These are phyloP conservation scores for Papiliotrema nemorosa DNA, from an alignment of 1,284 basidiomycete species.

Conservation along the genomic window DNA sequence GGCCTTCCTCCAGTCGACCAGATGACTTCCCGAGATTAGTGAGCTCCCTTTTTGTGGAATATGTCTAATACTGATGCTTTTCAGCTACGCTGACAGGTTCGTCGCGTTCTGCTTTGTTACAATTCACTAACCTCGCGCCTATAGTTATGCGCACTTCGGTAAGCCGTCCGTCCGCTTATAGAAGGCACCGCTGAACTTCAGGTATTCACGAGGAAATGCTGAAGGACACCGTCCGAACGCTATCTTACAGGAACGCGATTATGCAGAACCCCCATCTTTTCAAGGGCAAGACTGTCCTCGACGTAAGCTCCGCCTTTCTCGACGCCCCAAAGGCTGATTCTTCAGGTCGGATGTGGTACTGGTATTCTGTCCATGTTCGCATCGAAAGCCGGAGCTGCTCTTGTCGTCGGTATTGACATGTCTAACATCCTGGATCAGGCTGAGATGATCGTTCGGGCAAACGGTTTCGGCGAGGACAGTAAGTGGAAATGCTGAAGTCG, in stretches of 20 bases:
- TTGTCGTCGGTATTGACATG: slow-evolving; percentile 99
- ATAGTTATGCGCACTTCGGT: slow-evolving; percentile 92
- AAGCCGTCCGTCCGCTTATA: slow-evolving; percentile 34
- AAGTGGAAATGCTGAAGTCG: slow-evolving; percentile 44
- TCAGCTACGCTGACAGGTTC: slow-evolving; percentile 43
- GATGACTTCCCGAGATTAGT: slow-evolving; percentile 49
- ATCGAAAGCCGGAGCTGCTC: slow-evolving; percentile 92
- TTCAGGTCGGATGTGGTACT: slow-evolving; percentile 84
- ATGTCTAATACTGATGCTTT: slow-evolving; percentile 1
- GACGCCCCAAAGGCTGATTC: background rate
- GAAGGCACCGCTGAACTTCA: slow-evolving; percentile 42
- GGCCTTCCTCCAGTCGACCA: slow-evolving; percentile 36
- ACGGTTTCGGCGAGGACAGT: slow-evolving; percentile 88
- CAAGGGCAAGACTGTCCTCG: slow-evolving; percentile 92
- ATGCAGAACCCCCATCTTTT: slow-evolving; percentile 93
- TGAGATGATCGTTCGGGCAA: slow-evolving; percentile 91
- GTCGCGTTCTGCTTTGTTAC: background rate
- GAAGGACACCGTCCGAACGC: slow-evolving; percentile 93
- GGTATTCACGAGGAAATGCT: slow-evolving; percentile 99
- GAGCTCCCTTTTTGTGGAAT: slow-evolving; percentile 14
- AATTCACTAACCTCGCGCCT: slow-evolving; percentile 44
- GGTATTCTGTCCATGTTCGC: slow-evolving; percentile 99
- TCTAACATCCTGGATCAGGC: slow-evolving; percentile 99
- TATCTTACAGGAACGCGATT: slow-evolving; percentile 93
- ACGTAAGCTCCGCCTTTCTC: slow-evolving; percentile 53